Evolutionary conservation across 2,329 filamentous ascomycete species (phyloP), one percentile per base, ranked within the genome.

Genomic region (Penicillium freii): DNA sequence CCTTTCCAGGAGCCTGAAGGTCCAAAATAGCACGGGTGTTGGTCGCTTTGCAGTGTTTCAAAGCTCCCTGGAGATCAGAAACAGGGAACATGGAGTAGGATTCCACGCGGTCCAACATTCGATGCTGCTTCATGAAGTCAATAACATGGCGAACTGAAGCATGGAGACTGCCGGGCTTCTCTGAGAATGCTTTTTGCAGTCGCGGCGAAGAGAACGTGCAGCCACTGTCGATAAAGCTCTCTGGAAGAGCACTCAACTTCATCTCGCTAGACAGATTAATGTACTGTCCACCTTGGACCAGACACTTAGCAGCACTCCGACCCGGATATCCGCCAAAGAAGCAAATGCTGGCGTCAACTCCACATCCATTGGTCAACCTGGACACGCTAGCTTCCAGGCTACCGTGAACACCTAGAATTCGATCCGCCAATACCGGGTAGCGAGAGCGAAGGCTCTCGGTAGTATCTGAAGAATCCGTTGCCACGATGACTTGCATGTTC

Each of bases 231-330:
- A 63, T 51, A 29, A 63, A 63, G 34, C 57, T 60, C 5, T 63
- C 61, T 3, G 61, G 61, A 10, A 63, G 57, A 38, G 61, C 57
- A 39, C 61, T 63, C 11, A 63, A 40, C 45, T 63, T 63, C 61
- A 63, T 63, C 1, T 63, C 57, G 11, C 39, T 58, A 6, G 61
- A 63, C 13, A 63, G 10, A 23, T 62, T 63, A 40, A 63, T 63
- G 42, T 62, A 63, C n/a, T 63, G 61, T 23, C 61, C 59, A 40
- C 61, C 61, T 25, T 34, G 42, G 4, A 52, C 51, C 3, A 63
- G 49, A 8, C 61, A 63, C 21, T 27, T 62, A 2, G 61, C 61
- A 10, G 61, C 59, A 47, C 56, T 60, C 0, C 61, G 57, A 13
- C 59, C 61, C 0, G 57, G 23, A 40, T 63, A 63, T 13, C 61